These are phyloP conservation scores for Calonectria henricotiae DNA, from an alignment of 2,329 filamentous ascomycete species.

Conservation along the genomic window DNA sequence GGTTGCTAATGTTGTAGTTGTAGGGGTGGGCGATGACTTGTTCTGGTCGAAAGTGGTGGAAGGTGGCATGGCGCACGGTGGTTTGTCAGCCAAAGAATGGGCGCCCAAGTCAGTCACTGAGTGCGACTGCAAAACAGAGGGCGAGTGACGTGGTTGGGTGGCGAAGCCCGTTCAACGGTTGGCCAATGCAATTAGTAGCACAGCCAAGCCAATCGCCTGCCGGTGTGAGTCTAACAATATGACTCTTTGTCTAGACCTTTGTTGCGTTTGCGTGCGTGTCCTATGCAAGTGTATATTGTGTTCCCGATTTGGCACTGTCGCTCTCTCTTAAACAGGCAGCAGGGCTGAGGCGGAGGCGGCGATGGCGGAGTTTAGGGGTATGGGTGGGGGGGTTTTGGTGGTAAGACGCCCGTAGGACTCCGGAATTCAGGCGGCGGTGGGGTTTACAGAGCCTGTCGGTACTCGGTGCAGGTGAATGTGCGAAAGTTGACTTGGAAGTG, in stretches of 20 bases:
- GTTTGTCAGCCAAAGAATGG: slow-evolving; percentile 59
- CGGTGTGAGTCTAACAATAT: slow-evolving; percentile 35
- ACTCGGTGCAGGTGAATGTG: slow-evolving; percentile 22
- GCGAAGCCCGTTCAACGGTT: slow-evolving; percentile 46
- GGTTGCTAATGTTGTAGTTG: slow-evolving; percentile 37
- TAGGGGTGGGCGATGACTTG: slow-evolving; percentile 42
- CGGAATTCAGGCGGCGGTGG: slow-evolving; percentile 43
- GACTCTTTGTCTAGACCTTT: slow-evolving; percentile 30
- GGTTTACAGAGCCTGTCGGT: slow-evolving; percentile 31
- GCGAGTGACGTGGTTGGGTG: slow-evolving; percentile 49
- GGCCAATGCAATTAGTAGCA: slow-evolving; percentile 42
- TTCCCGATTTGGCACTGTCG: slow-evolving; percentile 41
- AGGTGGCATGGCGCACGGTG: slow-evolving; percentile 51
- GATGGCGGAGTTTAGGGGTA: slow-evolving; percentile 46
- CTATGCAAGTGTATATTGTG: slow-evolving; percentile 23
- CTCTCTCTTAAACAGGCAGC: slow-evolving; percentile 49
- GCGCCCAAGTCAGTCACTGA: slow-evolving; percentile 45
- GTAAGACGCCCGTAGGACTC: slow-evolving; percentile 37
- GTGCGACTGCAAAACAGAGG: slow-evolving; percentile 19
- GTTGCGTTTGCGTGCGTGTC: slow-evolving; percentile 19
- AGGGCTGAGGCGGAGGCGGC: slow-evolving; percentile 43
- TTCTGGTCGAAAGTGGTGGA: slow-evolving; percentile 55
- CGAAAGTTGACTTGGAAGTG: not conserved
- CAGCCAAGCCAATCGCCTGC: slow-evolving; percentile 38
- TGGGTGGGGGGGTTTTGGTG: slow-evolving; percentile 38